phyloP scores from a whole-genome alignment of 495 filamentous ascomycete genomes.

The Gamarada debralockiae region DNA sequence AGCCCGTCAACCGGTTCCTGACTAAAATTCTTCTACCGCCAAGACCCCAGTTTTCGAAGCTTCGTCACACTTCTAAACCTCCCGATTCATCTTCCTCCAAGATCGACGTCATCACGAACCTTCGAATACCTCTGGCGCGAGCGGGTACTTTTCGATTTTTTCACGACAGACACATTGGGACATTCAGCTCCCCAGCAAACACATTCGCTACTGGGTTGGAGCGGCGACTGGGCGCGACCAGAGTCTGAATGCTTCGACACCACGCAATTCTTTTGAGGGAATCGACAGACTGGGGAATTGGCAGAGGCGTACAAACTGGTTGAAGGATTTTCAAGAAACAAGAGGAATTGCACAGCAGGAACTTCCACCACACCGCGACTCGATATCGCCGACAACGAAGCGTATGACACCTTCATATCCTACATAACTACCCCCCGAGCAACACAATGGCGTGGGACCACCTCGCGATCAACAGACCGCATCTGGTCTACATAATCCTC shows the following conservation, averaged over 20 bases:
- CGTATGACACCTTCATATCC: neutral
- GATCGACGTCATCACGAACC: no score
- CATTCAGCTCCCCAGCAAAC: neutral
- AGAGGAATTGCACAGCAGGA: neutral
- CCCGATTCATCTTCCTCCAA: no score
- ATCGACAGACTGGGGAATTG: slow-evolving; percentile 26
- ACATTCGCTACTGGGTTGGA: slow-evolving; percentile 22
- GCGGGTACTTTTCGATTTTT: no score
- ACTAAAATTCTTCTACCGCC: no score
- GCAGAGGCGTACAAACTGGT: slow-evolving; percentile 11
- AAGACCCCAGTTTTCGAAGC: no score
- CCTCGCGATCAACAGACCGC: slow-evolving; percentile 86
- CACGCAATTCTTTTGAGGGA: slow-evolving; percentile 23
- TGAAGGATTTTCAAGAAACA: slow-evolving; percentile 1
- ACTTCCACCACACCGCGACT: neutral
- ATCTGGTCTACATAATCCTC: slow-evolving; percentile 97
- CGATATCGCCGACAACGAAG: neutral
- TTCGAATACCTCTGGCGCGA: no score
- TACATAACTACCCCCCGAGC: neutral
- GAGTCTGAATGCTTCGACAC: slow-evolving; percentile 40
- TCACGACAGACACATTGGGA: no score
- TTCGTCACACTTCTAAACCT: no score
- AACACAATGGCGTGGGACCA: slow-evolving; percentile 87
- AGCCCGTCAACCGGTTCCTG: no score
- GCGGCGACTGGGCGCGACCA: slow-evolving; percentile 52